Evolutionary conservation across 1,139 yeast genomes (phyloP).

Genomic region (Saccharomycopsis phalli): DNA sequence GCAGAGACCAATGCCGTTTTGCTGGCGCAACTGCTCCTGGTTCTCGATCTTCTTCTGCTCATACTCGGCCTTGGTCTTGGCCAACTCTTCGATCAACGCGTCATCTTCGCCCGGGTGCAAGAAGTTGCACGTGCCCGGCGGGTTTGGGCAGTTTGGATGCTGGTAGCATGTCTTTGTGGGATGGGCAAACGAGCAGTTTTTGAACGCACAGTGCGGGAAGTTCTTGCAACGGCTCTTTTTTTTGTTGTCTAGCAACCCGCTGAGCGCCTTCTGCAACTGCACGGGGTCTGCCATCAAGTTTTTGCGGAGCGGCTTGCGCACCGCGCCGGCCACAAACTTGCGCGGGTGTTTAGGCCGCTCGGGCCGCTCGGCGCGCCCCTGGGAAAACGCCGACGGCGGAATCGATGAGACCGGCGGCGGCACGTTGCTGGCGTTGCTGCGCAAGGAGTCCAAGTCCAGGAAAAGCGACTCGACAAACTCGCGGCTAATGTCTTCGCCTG

Average conservation of each 20-base stretch:
- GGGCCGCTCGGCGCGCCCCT: slow-evolving; percentile 12
- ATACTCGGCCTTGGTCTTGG: slow-evolving; percentile 46
- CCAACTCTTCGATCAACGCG: slow-evolving; percentile 56
- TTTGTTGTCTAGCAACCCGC: slow-evolving; percentile 23
- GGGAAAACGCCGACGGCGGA: slow-evolving; percentile 26
- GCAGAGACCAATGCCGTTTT: slow-evolving; percentile 50
- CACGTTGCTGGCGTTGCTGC: slow-evolving; percentile 21
- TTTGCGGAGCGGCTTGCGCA: background rate
- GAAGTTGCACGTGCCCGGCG: slow-evolving; percentile 74
- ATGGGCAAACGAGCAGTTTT: slow-evolving; percentile 65
- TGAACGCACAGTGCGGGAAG: slow-evolving; percentile 66
- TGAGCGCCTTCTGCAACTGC: slow-evolving; percentile 24
- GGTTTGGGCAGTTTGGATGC: slow-evolving; percentile 73
- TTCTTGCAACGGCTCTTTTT: slow-evolving; percentile 63
- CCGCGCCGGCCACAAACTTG: slow-evolving; percentile 9
- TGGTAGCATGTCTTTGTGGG: slow-evolving; percentile 69
- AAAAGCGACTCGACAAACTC: slow-evolving; percentile 42
- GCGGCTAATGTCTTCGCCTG: slow-evolving; percentile 54
- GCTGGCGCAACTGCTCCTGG: slow-evolving; percentile 24
- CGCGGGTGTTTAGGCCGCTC: slow-evolving; percentile 7
- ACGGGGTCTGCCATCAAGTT: slow-evolving; percentile 20
- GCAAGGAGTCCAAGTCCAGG: slow-evolving; percentile 41
- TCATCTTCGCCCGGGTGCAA: slow-evolving; percentile 82
- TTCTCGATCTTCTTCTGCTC: slow-evolving; percentile 34
- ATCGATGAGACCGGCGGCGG: slow-evolving; percentile 10